These are phyloP conservation scores for Lagenidium giganteum DNA, from an alignment of 352 stramenopile species.

Conservation along the genomic window DNA sequence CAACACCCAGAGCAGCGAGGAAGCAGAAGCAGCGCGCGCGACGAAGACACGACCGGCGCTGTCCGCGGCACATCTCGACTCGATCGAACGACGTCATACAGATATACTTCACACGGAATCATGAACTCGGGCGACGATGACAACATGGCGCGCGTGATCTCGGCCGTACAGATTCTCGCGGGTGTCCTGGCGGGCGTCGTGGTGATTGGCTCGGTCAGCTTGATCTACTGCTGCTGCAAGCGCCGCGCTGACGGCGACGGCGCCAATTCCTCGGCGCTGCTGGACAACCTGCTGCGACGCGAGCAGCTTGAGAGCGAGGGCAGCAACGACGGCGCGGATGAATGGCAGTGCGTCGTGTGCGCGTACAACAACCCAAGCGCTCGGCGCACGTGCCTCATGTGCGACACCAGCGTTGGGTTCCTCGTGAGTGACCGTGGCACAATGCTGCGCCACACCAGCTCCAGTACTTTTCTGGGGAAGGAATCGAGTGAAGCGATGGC, in stretches of 20 bases:
- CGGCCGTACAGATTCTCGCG: no score
- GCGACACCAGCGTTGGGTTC: slow-evolving; percentile 37
- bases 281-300: slow-evolving; percentile 52
- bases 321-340: slow-evolving; percentile 42
- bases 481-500: slow-evolving; percentile 28
- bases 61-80: no score
- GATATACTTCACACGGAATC: no score
- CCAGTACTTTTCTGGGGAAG: slow-evolving; percentile 36
- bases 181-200: slow-evolving; percentile 25
- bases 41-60: no score
- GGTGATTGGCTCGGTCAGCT: slow-evolving; percentile 19
- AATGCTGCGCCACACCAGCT: slow-evolving; percentile 47
- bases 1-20: no score
- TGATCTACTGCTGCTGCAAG: slow-evolving; percentile 53
- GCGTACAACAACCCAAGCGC: slow-evolving; percentile 41
- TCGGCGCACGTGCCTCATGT: slow-evolving; percentile 58
- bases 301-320: slow-evolving; percentile 55
- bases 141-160: no score
- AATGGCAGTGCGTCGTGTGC: slow-evolving; percentile 72
- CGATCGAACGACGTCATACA: no score
- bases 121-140: no score
- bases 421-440: slow-evolving; percentile 16
- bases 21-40: no score
- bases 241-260: slow-evolving; percentile 14
- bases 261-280: slow-evolving; percentile 18